phyloP scores from a whole-genome alignment of 805 yeast species.

The Metschnikowia cubensis region DNA sequence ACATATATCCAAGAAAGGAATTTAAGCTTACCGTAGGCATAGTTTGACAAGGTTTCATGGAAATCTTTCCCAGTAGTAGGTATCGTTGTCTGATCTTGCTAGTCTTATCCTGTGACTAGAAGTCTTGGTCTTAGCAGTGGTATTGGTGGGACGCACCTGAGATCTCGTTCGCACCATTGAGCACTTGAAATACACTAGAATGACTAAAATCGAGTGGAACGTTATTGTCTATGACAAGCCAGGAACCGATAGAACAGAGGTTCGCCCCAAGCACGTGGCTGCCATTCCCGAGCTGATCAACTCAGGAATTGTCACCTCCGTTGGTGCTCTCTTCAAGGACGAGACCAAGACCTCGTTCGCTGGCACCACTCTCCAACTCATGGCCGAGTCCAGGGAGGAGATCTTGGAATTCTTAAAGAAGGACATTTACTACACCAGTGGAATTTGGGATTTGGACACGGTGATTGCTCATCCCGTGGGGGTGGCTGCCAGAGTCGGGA shows the following conservation, averaged over 20 bases:
- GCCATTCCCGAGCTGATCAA: slow-evolving; percentile 42
- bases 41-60: background rate
- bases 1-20: background rate
- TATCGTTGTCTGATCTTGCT: background rate
- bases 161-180: background rate
- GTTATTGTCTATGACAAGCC: slow-evolving; percentile 71
- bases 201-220: slow-evolving; percentile 31
- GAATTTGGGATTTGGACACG: slow-evolving; percentile 72
- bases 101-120: background rate
- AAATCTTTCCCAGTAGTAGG: background rate
- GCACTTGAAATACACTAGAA: background rate
- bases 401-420: slow-evolving; percentile 57
- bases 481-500: slow-evolving; percentile 34
- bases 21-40: background rate
- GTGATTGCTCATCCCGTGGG: slow-evolving; percentile 55
- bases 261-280: slow-evolving; percentile 52
- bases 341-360: slow-evolving; percentile 50
- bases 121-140: background rate
- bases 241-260: slow-evolving; percentile 50
- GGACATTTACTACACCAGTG: slow-evolving; percentile 60
- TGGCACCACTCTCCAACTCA: slow-evolving; percentile 62
- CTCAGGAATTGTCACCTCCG: slow-evolving; percentile 41
- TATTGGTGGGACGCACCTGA: background rate
- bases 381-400: slow-evolving; percentile 63
- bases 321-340: slow-evolving; percentile 49